A percentile compares a stretch with the other conserved stretches of the same genome.
These are phyloP conservation scores for Hordeum marinum DNA, from an alignment of 176 grass and related monocot species.

Conservation along the genomic window DNA sequence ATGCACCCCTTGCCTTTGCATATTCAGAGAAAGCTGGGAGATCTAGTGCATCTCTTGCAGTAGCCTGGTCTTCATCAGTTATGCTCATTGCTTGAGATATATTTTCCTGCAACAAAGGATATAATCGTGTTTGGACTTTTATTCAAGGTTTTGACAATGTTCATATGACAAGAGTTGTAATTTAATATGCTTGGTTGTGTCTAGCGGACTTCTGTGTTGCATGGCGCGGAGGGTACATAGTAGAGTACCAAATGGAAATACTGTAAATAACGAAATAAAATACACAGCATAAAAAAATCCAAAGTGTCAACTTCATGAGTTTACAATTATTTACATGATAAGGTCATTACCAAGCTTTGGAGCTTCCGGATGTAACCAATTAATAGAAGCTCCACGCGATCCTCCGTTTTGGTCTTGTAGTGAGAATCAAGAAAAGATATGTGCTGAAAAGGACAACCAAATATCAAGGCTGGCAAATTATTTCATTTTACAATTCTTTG, in stretches of 20 bases:
- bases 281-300: background rate
- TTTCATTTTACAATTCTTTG: background rate
- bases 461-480: conserved; percentile 7
- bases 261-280: background rate
- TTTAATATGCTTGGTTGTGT: background rate
- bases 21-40: conserved; percentile 37
- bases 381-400: conserved; percentile 42
- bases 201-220: background rate
- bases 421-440: conserved; percentile 44
- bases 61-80: conserved; percentile 53
- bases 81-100: conserved; percentile 48
- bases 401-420: conserved; percentile 10
- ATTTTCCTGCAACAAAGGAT: conserved; percentile 44
- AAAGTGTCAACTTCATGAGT: background rate
- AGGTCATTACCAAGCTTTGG: conserved; percentile 43
- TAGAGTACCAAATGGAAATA: conserved; percentile 1
- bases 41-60: conserved; percentile 31
- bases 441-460: conserved; percentile 38
- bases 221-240: background rate
- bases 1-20: conserved; percentile 11
- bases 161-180: background rate
- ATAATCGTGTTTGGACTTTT: conserved; percentile 7
- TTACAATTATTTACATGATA: background rate
- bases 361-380: conserved; percentile 73
- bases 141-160: background rate